Percentiles rank a stretch among this genome's conserved stretches.
These are phyloP conservation scores for Endogone sp. DNA, from an alignment of 192 early-diverging fungal species.

Conservation along the genomic window DNA sequence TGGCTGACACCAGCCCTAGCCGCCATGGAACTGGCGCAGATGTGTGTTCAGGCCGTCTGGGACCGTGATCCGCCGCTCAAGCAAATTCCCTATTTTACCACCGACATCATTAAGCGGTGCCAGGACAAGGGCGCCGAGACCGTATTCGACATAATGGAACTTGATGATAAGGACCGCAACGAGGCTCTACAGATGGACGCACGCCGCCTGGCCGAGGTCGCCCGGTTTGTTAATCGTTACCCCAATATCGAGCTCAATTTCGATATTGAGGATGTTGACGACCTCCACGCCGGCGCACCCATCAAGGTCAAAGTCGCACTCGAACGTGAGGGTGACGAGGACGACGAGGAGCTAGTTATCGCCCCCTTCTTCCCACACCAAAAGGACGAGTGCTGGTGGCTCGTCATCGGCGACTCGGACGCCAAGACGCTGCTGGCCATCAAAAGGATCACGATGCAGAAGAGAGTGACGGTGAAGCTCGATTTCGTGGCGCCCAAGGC, in stretches of 20 bases:
- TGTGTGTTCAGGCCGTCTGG: slow-evolving; percentile 97
- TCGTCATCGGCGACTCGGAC: slow-evolving; percentile 81
- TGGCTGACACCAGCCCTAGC: slow-evolving; percentile 88
- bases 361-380: slow-evolving; percentile 90
- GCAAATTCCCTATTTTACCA: slow-evolving; percentile 86
- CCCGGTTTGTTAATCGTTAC: slow-evolving; percentile 85
- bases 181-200: slow-evolving; percentile 59
- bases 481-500: slow-evolving; percentile 75
- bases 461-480: slow-evolving; percentile 59
- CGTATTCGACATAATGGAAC: slow-evolving; percentile 93
- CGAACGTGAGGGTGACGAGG: slow-evolving; percentile 82
- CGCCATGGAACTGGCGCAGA: slow-evolving; percentile 97
- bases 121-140: slow-evolving; percentile 69
- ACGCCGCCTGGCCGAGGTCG: slow-evolving; percentile 73
- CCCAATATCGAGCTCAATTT: slow-evolving; percentile 86
- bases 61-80: slow-evolving; percentile 86
- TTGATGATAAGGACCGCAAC: slow-evolving; percentile 83
- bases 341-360: slow-evolving; percentile 62
- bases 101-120: slow-evolving; percentile 66
- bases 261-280: slow-evolving; percentile 60
- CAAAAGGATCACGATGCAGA: slow-evolving; percentile 76
- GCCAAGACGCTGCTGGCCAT: slow-evolving; percentile 81
- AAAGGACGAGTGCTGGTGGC: slow-evolving; percentile 97
- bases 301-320: slow-evolving; percentile 68
- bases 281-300: slow-evolving; percentile 56